Base-by-base conservation (phyloP, 2,329 filamentous ascomycete species). In the Colletotrichum costaricense region DNA sequence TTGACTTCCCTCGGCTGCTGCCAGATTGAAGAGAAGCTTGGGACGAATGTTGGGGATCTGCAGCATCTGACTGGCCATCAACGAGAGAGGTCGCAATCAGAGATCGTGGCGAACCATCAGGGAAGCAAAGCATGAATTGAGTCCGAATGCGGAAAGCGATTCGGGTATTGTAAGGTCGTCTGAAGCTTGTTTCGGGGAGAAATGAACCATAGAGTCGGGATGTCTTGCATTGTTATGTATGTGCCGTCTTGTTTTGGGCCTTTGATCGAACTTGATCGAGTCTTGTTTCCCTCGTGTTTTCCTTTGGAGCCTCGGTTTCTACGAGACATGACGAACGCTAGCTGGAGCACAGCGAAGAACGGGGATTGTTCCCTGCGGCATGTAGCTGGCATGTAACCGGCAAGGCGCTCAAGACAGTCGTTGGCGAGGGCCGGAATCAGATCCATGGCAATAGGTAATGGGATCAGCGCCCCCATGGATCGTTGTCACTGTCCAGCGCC, bases 111-210 rank as follows among this genome's bases (percentile, higher is more conserved):
- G 54, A 35, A 30, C 60, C 60, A 24, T 19, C 46, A 30, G 16
- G 16, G 54, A n/a, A 42, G 16, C 26, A 64, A 42, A 49, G 42
- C 52, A 54, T 69, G 58, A 69, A 69, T 66, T 55, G 42, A 14
- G 42, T 63, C 42, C 42, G 26, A 24, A 73, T 46, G 55, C 35
- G 67, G 60, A 42, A 73, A 64, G 60, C 60, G 35, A 70, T 60
- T 70, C 70, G 67, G 24, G 26, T 24, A n/a, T n/a, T 49, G 54
- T 24, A 42, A 49, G 24, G n/a, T 49, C 35, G 42, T 52, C 70
- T 56, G 67, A 73, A 73, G 70, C 60, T 69, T 73, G 70, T 70
- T 69, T 73, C 59, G 35, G 22, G 24, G 16, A 19, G 59, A 42
- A 63, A 70, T 42, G 28, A 56, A 56, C n/a, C 19, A 55, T n/a